Evolutionary conservation across 2,329 filamentous ascomycete species (phyloP).

Genomic region (Colletotrichum caudatum): DNA sequence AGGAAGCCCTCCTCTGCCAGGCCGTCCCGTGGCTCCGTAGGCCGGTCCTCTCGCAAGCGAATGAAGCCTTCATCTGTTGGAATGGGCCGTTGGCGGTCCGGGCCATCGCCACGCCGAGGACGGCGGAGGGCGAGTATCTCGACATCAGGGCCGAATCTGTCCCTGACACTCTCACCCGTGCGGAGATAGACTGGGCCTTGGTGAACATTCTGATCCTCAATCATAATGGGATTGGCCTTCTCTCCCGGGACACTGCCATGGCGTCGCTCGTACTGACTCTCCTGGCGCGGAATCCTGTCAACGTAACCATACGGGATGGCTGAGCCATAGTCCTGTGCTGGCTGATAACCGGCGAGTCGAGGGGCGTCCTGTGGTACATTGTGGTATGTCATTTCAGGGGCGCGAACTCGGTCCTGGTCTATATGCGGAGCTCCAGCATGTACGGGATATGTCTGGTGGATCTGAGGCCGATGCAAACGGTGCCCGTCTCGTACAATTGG

Average conservation of each 20-base stretch:
- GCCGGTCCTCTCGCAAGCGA: slow-evolving; percentile 29
- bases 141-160: slow-evolving; percentile 36
- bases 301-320: slow-evolving; percentile 47
- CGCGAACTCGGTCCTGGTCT: slow-evolving; percentile 1
- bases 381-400: slow-evolving; percentile 11
- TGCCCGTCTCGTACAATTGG: slow-evolving; percentile 13
- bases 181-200: slow-evolving; percentile 41
- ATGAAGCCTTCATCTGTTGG: slow-evolving; percentile 35
- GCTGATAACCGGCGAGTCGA: slow-evolving; percentile 41
- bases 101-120: slow-evolving; percentile 24
- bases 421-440: slow-evolving; percentile 3
- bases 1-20: slow-evolving; percentile 37
- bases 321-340: slow-evolving; percentile 48
- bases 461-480: slow-evolving; percentile 2
- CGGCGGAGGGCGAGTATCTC: slow-evolving; percentile 40
- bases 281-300: slow-evolving; percentile 1
- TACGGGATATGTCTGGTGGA: slow-evolving; percentile 18
- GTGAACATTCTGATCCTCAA: slow-evolving; percentile 53
- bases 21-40: slow-evolving; percentile 9
- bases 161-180: slow-evolving; percentile 52
- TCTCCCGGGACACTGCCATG: slow-evolving; percentile 43
- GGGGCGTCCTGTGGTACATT: slow-evolving; percentile 39
- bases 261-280: background rate
- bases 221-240: slow-evolving; percentile 51
- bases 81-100: background rate